Base-by-base conservation (phyloP, 139 green algal genomes). In the Asterochloris sp. region DNA sequence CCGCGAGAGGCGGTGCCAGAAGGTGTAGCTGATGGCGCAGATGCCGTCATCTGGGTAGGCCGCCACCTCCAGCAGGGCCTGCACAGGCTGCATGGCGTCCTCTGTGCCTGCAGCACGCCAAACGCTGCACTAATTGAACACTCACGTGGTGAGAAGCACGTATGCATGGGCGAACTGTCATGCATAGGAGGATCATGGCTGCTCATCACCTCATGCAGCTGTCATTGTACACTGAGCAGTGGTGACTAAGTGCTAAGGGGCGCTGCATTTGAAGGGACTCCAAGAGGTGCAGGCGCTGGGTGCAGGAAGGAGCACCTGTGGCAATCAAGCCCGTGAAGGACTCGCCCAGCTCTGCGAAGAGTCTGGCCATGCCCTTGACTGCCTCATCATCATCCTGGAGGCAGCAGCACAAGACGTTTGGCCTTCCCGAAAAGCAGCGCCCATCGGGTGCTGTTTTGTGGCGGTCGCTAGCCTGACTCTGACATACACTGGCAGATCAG, bases 341-440 rank as follows among this genome's bases (percentile, higher is more conserved):
- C 89, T 98, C 95, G 11, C 90, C 95, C 10, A 98, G 90, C 83
- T 98, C 95, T 0, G 93, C 93, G 91, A 98, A 98, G 54, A 98
- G 88, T 13, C 95, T 88, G 8, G 94, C 95, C 88, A 98, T 95
- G 83, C 86, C 95, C 89, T 98, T 98, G 24, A 92, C 89, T 0
- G 88, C 90, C 38, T 98, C 95, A 69, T 94, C 88, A 79, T 97
- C 90, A 74, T 98, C 92, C 10, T 78, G 74, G 26, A 16, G 23
- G 19, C 29, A 64, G 11, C 38, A 54, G 38, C 38, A 54, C 38
- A 54, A 10, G 38, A 54, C 38, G 38, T 6, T n/a, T 54, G 38
- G 38, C 38, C 38, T 54, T 54, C 38, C 2, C 38, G 6, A 6
- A 54, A 54, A 54, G 38, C 38, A 54, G 6, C 6, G 38, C 38